Percentiles rank a stretch among this genome's conserved stretches.
phyloP scores from a whole-genome alignment of 208 protist genomes.

The Acanthamoeba triangularis region DNA sequence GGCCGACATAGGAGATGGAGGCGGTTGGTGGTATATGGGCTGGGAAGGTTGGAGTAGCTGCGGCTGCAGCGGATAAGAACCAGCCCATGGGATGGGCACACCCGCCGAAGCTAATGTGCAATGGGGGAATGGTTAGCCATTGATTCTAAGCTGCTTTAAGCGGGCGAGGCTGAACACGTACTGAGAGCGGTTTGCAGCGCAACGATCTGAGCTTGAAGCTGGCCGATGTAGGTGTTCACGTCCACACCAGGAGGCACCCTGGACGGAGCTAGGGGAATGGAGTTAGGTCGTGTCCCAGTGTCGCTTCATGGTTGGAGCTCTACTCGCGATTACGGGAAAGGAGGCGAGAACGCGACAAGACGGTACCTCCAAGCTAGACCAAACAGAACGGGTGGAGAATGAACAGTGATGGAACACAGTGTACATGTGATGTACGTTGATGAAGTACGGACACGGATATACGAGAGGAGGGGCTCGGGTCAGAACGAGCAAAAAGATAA shows the following conservation, averaged over 20 bases:
- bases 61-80: neutral
- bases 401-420: neutral
- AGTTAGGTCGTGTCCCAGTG: too few species aligned
- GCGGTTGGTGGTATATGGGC: neutral
- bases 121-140: neutral
- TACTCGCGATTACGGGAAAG: neutral
- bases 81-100: neutral
- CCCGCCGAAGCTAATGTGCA: neutral
- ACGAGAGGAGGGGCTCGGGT: neutral
- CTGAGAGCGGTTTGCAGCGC: neutral
- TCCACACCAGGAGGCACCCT: neutral
- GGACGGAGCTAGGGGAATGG: neutral
- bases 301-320: too few species aligned
- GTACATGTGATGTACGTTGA: neutral
- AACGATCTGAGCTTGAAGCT: neutral
- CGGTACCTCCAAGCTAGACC: neutral
- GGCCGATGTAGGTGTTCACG: slow-evolving; percentile 23
- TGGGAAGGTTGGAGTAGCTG: neutral
- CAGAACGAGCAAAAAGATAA: neutral
- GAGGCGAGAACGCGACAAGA: neutral
- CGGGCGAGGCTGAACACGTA: neutral
- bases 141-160: neutral
- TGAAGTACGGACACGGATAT: neutral
- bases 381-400: neutral
- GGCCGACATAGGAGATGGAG: neutral